These are phyloP conservation scores for Candida gorgasii DNA, from an alignment of 805 yeast species.

Conservation along the genomic window DNA sequence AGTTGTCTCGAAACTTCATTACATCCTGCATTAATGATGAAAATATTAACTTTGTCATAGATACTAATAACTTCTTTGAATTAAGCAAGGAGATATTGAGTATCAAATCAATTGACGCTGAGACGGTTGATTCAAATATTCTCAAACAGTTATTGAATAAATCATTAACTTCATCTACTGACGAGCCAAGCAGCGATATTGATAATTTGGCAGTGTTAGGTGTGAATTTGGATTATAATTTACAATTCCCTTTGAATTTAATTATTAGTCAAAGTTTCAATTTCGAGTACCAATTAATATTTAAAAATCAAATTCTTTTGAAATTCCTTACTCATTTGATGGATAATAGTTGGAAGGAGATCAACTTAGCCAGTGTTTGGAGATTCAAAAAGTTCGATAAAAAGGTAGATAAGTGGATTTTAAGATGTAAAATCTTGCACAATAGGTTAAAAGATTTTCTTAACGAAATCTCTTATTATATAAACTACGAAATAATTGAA, in stretches of 20 bases:
- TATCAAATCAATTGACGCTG: constrained; percentile 56
- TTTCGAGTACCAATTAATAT: constrained; percentile 76
- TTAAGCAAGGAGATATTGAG: constrained; percentile 50
- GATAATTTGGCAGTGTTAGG: constrained; percentile 50
- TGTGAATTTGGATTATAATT: constrained; percentile 54
- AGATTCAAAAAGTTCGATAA: constrained; percentile 44
- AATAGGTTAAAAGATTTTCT: constrained; percentile 57
- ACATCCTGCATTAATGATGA: too few species aligned
- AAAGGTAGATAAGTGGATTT: constrained; percentile 53
- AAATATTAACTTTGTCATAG: constrained; percentile 38
- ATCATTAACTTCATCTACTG: constrained; percentile 30
- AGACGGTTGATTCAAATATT: constrained; percentile 30
- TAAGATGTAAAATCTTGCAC: constrained; percentile 56
- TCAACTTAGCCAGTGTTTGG: constrained; percentile 69
- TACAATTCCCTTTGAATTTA: constrained; percentile 87
- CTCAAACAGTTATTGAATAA: constrained; percentile 46
- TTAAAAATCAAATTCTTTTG: constrained; percentile 67
- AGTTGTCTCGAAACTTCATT: constrained; percentile 27
- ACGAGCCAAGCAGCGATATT: constrained; percentile 17
- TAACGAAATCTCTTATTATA: constrained; percentile 53
- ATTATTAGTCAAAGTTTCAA: constrained; percentile 69
- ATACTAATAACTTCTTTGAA: constrained; percentile 46
- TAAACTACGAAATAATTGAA: constrained; percentile 61
- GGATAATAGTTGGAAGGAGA: constrained; percentile 71
- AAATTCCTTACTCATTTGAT: constrained; percentile 60